phyloP scores from a whole-genome alignment of 139 green algal genomes.

The Haematococcus sp. region DNA sequence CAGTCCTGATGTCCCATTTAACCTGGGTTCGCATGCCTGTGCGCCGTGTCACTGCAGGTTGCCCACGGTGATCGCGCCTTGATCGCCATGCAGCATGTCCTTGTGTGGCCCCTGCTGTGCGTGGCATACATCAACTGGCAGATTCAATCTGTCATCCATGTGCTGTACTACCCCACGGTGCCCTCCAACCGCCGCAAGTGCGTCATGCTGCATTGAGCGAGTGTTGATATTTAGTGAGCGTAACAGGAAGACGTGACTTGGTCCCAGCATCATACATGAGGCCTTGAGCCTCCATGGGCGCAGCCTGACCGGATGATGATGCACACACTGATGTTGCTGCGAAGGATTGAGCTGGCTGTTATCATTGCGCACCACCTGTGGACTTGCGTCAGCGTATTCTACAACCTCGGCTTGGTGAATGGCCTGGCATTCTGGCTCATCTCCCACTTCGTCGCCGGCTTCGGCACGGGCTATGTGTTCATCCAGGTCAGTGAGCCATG shows the following conservation, averaged over 20 bases:
- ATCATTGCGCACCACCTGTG: conserved; percentile 56
- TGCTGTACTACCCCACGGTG: conserved; percentile 4
- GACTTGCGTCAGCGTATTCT: conserved; percentile 38
- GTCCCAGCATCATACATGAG: too few species aligned
- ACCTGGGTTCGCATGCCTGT: too few species aligned
- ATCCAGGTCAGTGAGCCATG: conserved; percentile 5
- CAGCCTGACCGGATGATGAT: too few species aligned
- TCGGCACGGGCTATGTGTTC: conserved; percentile 67
- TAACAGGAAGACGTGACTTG: too few species aligned
- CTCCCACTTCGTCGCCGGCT: conserved; percentile 39
- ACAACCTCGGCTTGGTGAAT: conserved; percentile 24
- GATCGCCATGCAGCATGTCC: conserved; percentile 53
- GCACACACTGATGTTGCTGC: too few species aligned
- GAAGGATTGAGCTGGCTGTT: conserved; percentile 28
- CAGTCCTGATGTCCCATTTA: too few species aligned
- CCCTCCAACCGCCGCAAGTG: neutral
- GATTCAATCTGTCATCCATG: conserved; percentile 37
- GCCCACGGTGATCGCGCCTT: conserved; percentile 8
- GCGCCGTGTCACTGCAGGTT: too few species aligned
- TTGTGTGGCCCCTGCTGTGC: conserved; percentile 67
- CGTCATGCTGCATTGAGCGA: neutral
- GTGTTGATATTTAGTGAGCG: too few species aligned
- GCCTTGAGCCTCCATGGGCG: too few species aligned
- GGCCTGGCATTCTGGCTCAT: conserved; percentile 42
- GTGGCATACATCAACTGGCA: conserved; percentile 65